These are phyloP conservation scores for Colletotrichum gigasporum DNA, from an alignment of 2,329 filamentous ascomycete genomes.

Conservation along the genomic window DNA sequence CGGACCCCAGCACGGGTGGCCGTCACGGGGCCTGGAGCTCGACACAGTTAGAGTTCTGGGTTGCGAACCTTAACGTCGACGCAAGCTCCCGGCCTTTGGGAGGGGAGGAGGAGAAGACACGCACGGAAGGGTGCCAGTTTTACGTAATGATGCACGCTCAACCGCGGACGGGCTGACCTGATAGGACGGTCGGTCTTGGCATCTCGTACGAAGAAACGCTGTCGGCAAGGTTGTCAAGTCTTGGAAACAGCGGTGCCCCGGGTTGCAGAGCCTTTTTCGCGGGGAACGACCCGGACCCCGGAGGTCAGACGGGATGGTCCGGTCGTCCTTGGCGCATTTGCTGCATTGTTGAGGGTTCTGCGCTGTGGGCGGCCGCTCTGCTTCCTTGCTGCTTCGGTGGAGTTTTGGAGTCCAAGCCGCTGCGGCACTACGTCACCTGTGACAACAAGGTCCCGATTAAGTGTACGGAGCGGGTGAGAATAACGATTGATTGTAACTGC, in stretches of 20 bases:
- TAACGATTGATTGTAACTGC: too few species aligned
- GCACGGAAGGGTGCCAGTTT: constrained; percentile 24
- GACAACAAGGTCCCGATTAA: too few species aligned
- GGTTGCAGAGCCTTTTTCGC: too few species aligned
- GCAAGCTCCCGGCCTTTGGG: not conserved
- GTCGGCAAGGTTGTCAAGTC: constrained; percentile 16
- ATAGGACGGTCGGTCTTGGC: constrained; percentile 23
- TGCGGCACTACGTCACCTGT: too few species aligned
- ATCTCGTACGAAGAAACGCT: constrained; percentile 23
- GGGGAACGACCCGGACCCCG: constrained; percentile 25
- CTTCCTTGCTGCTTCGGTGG: too few species aligned
- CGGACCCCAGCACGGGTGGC: not conserved
- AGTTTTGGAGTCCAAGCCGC: too few species aligned
- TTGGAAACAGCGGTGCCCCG: too few species aligned
- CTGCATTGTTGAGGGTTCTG: too few species aligned
- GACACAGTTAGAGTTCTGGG: constrained; percentile 18
- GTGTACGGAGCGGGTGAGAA: too few species aligned
- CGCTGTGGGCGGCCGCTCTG: too few species aligned
- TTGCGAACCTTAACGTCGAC: constrained; percentile 1
- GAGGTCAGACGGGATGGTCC: constrained; percentile 29
- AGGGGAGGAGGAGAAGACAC: constrained; percentile 18
- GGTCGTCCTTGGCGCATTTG: too few species aligned
- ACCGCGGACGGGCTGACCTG: not conserved
- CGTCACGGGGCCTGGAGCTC: constrained; percentile 12
- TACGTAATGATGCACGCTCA: constrained; percentile 30